Evolutionary conservation across 2,329 filamentous ascomycete species (phyloP).

Genomic region (Cercospora zeae-maydis): DNA sequence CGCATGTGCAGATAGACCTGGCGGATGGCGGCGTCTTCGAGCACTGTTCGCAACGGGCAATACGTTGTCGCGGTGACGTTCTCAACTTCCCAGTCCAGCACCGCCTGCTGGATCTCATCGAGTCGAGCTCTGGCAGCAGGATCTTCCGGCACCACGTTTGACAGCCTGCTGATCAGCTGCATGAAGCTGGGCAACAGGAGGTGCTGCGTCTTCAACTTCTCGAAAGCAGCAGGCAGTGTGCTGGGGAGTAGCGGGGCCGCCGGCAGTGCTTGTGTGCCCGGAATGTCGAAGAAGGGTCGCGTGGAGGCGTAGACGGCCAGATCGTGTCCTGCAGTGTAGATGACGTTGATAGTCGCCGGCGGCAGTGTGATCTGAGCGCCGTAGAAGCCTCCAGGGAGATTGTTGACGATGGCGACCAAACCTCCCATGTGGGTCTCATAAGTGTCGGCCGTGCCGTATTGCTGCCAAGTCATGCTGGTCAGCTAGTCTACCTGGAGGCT

Average conservation of each 20-base stretch:
- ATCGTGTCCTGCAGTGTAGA: conserved; percentile 21
- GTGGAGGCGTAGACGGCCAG: conserved; percentile 19
- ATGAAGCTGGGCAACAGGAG: conserved; percentile 19
- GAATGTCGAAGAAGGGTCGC: conserved; percentile 16
- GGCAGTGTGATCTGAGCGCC: conserved; percentile 14
- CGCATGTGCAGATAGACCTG: conserved; percentile 21
- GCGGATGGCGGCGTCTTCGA: conserved; percentile 19
- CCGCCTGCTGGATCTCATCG: conserved; percentile 11
- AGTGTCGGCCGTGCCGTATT: conserved; percentile 19
- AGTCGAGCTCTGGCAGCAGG: conserved; percentile 8
- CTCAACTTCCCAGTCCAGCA: conserved; percentile 13
- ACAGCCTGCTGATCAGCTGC: conserved; percentile 13
- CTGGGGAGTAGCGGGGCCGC: conserved; percentile 3
- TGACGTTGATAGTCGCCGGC: conserved; percentile 14
- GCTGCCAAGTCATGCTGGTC: conserved; percentile 12
- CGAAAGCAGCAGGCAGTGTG: conserved; percentile 12
- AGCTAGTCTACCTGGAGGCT: conserved; percentile 2
- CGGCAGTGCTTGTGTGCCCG: background rate
- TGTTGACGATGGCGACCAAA: conserved; percentile 20
- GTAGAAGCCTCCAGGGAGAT: conserved; percentile 19
- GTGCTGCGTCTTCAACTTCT: conserved; percentile 13
- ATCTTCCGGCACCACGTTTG: conserved; percentile 7
- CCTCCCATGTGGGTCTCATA: conserved; percentile 26
- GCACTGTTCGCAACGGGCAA: conserved; percentile 15
- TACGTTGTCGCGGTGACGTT: conserved; percentile 15